phyloP scores from a whole-genome alignment of 345 rosid species.

The Citrus sp. region DNA sequence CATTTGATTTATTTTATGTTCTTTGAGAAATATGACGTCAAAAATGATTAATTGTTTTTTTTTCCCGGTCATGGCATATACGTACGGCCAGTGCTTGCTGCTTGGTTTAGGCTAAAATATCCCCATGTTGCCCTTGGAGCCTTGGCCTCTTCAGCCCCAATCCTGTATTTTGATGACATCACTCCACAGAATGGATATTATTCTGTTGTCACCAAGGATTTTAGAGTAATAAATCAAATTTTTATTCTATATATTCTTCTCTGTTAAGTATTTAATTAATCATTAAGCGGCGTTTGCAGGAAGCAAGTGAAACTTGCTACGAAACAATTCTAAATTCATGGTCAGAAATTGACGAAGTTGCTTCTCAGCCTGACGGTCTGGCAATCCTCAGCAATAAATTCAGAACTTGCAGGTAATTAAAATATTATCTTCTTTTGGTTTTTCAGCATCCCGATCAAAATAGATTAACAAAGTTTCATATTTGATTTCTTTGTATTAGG shows the following conservation, averaged over 20 bases:
- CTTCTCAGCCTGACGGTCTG: slow-evolving; percentile 9
- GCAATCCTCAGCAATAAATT: slow-evolving; percentile 7
- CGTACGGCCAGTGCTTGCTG: slow-evolving; percentile 36
- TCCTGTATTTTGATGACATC: slow-evolving; percentile 44
- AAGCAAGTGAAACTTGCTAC: slow-evolving; percentile 39
- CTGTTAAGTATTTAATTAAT: neutral
- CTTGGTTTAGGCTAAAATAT: slow-evolving; percentile 53
- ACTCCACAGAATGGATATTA: slow-evolving; percentile 28
- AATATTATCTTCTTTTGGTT: too few relatives aligned
- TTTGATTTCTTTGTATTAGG: slow-evolving; percentile 10
- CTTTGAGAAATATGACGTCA: neutral
- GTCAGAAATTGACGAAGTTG: slow-evolving; percentile 26
- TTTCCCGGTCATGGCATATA: neutral
- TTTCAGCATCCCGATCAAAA: too few relatives aligned
- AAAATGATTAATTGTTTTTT: neutral
- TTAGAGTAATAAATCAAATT: slow-evolving; percentile 17
- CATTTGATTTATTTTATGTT: too few relatives aligned
- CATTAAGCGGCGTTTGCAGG: neutral
- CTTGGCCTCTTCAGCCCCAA: slow-evolving; percentile 52
- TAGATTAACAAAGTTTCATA: too few relatives aligned
- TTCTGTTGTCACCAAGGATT: slow-evolving; percentile 30
- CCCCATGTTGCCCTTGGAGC: slow-evolving; percentile 57
- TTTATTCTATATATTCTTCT: too few relatives aligned
- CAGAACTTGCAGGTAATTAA: slow-evolving; percentile 19
- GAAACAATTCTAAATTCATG: slow-evolving; percentile 33